Evolutionary conservation across 1,139 yeast genomes (phyloP), one percentile per base, ranked within the genome.

Genomic region (Candida sp.): DNA sequence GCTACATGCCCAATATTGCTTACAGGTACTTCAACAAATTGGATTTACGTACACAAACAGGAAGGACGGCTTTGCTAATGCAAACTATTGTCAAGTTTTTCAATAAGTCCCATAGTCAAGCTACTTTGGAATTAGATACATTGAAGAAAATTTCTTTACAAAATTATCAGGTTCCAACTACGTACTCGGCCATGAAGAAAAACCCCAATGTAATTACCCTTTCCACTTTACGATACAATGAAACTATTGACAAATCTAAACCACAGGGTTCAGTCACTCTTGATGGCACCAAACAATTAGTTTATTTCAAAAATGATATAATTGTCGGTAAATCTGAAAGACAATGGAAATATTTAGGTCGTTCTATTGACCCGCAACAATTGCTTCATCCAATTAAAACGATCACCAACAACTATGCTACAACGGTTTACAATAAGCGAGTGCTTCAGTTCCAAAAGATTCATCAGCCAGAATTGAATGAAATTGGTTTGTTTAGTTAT

Each of bases 271-370:
- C 37, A 7, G 45, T 64, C 0, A 45, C 39, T 5, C 44, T 63
- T 0, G 55, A 54, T 22, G 48, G 50, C 0, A 48, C 44, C 29
- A 51, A 42, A 25, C 53, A 52, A 9, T 49, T 54, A 1, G 57
- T 69, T 0, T 69, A 51, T 47, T 62, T 61, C 40, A 59, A 61
- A 41, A 54, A 58, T 36, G 43, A 54, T 7, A 47, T 68, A 1
- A 37, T 59, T 6, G 60, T 60, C 3, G 73, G 73, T 2, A 69
- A 64, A 48, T 67, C 75, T 0, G 64, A 58, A 41, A 63, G 60
- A 21, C 74, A 67, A 42, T 70, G 75, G 75, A 68, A 66, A 45
- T 60, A 67, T 43, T 47, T 66, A 21, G 75, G 73, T 1, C 49
- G 75, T 37, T 66, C 73, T 5, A 50, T 69, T 7, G 49, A 45